Percentiles rank a stretch among this genome's conserved stretches.
phyloP scores from a whole-genome alignment of 768 basidiomycete genomes.

The Serendipita indica region DNA sequence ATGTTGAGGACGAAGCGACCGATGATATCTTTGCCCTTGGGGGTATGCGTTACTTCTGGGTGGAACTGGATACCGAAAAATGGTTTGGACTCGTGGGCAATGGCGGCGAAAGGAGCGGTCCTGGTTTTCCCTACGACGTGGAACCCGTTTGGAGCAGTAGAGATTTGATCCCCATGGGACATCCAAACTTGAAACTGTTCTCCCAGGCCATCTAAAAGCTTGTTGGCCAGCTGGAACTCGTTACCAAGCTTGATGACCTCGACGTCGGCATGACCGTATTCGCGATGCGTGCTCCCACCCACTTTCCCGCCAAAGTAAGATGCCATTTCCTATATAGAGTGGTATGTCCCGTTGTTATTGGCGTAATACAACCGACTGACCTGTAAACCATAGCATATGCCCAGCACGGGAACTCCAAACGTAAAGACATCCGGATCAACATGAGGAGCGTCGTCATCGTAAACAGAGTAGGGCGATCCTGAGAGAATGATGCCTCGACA shows the following conservation, averaged over 20 bases:
- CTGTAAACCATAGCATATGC: constrained; percentile 96
- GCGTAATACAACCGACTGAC: constrained; percentile 27
- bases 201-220: constrained; percentile 79
- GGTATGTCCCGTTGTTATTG: not conserved
- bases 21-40: constrained; percentile 78
- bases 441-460: constrained; percentile 82
- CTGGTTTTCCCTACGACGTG: constrained; percentile 75
- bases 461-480: constrained; percentile 96
- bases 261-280: constrained; percentile 86
- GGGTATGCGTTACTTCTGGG: constrained; percentile 93
- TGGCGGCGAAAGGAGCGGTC: constrained; percentile 82
- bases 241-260: constrained; percentile 50
- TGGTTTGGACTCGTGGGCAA: constrained; percentile 78
- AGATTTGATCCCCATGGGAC: constrained; percentile 95
- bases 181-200: constrained; percentile 96
- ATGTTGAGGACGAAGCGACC: constrained; percentile 70
- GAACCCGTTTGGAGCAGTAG: constrained; percentile 65
- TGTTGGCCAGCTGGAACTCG: constrained; percentile 32
- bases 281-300: constrained; percentile 74
- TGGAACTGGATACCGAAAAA: constrained; percentile 98
- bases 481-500: constrained; percentile 79
- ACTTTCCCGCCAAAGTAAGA: constrained; percentile 77
- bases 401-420: constrained; percentile 79
- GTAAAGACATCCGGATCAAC: constrained; percentile 86
- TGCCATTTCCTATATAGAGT: constrained; percentile 64